These are phyloP conservation scores for Turritis glabra DNA, from an alignment of 345 rosid genomes.

Conservation along the genomic window DNA sequence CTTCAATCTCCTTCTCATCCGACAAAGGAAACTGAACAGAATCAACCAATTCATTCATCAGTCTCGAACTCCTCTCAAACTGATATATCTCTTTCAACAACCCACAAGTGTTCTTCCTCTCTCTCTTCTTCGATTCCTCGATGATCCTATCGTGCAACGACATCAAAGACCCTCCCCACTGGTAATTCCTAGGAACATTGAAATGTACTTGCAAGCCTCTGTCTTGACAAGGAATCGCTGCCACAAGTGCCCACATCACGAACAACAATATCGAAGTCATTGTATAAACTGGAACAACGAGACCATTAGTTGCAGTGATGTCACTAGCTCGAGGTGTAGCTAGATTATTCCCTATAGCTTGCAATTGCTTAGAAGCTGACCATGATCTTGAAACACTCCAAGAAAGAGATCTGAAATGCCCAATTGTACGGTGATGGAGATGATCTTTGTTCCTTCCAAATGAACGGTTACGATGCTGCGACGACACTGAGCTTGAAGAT, in stretches of 20 bases:
- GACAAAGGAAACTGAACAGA: constrained; percentile 67
- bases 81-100: constrained; percentile 78
- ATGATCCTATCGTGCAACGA: constrained; percentile 67
- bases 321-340: constrained; percentile 59
- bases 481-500: constrained; percentile 35
- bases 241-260: constrained; percentile 91
- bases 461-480: constrained; percentile 72
- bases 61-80: constrained; percentile 63
- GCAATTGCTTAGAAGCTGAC: constrained; percentile 92
- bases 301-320: constrained; percentile 58
- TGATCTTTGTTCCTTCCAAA: constrained; percentile 58
- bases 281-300: constrained; percentile 62
- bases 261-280: constrained; percentile 69
- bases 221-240: constrained; percentile 94
- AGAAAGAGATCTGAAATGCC: constrained; percentile 79
- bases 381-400: constrained; percentile 95
- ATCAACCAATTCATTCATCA: constrained; percentile 66
- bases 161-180: constrained; percentile 64
- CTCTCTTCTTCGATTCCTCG: constrained; percentile 82
- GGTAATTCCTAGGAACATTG: constrained; percentile 60
- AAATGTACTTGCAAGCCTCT: constrained; percentile 84
- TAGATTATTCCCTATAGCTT: constrained; percentile 70
- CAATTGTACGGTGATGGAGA: constrained; percentile 44
- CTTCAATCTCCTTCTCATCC: constrained; percentile 61
- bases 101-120: constrained; percentile 73